These are phyloP conservation scores for Aspergillus carbonarius DNA, from an alignment of 2,329 filamentous ascomycete genomes.

Conservation along the genomic window DNA sequence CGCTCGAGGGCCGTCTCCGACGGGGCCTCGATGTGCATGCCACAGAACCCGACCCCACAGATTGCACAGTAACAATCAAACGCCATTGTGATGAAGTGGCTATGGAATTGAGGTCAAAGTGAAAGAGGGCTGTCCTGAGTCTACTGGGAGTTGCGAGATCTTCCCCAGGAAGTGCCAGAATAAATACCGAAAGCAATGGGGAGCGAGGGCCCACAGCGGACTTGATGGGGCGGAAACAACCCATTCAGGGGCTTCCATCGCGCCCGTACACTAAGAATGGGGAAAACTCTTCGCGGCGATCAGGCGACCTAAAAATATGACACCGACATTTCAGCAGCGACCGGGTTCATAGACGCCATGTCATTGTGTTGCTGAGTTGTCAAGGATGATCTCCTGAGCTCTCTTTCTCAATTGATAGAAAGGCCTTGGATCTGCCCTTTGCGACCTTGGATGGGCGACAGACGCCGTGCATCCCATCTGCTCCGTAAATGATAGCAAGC, in stretches of 20 bases:
- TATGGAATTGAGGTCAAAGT: background rate
- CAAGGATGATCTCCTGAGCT: background rate
- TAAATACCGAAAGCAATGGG: slow-evolving; percentile 2
- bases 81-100: slow-evolving; percentile 13
- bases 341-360: background rate
- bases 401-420: background rate
- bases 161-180: background rate
- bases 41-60: slow-evolving; percentile 22
- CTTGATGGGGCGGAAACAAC: background rate
- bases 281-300: slow-evolving; percentile 6
- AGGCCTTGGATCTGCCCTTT: background rate
- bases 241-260: slow-evolving; percentile 5
- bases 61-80: slow-evolving; percentile 26
- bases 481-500: background rate
- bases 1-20: slow-evolving; percentile 19
- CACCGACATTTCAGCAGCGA: background rate
- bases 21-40: slow-evolving; percentile 21
- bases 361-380: background rate
- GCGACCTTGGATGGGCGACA: background rate
- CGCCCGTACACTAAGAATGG: background rate
- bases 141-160: background rate
- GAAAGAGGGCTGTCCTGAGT: background rate
- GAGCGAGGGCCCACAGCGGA: slow-evolving; percentile 1
- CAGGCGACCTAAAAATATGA: slow-evolving; percentile 9
- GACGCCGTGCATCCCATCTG: background rate